A percentile compares a stretch with the other conserved stretches of the same genome.
Conservation (phyloP, 2,329 filamentous ascomycete species). For the Colletotrichum somersetense region DNA sequence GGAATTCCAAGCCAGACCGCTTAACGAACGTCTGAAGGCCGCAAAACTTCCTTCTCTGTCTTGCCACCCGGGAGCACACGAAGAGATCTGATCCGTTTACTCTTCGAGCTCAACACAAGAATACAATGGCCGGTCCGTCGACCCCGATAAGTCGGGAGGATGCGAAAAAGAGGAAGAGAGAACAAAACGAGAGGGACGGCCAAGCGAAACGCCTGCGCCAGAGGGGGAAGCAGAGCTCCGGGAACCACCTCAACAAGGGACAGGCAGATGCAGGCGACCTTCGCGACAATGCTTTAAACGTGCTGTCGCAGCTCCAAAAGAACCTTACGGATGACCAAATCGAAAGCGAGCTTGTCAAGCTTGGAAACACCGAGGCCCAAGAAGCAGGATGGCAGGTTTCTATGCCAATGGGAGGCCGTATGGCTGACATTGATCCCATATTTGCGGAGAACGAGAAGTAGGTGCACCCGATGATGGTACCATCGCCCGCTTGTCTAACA, state of each 20-base stretch:
- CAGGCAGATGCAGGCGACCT: slow-evolving; percentile 32
- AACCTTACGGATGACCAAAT: slow-evolving; percentile 35
- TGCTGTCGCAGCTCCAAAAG: slow-evolving; percentile 37
- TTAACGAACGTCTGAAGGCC: slow-evolving; percentile 26
- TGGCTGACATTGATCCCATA: slow-evolving; percentile 74
- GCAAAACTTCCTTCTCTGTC: slow-evolving; percentile 3
- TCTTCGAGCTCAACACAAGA: neutral
- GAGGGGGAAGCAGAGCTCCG: slow-evolving; percentile 46
- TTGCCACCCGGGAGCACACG: neutral
- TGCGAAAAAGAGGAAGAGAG: slow-evolving; percentile 63
- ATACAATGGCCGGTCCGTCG: slow-evolving; percentile 53
- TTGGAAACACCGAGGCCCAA: slow-evolving; percentile 36
- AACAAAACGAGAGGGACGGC: slow-evolving; percentile 56
- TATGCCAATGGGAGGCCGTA: slow-evolving; percentile 73
- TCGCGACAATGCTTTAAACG: slow-evolving; percentile 41
- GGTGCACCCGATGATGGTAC: slow-evolving; percentile 45
- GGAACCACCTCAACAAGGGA: slow-evolving; percentile 28
- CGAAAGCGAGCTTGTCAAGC: slow-evolving; percentile 30
- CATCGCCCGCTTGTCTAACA: slow-evolving; percentile 46
- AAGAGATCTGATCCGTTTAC: neutral
- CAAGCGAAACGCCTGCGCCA: slow-evolving; percentile 54
- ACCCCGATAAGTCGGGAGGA: slow-evolving; percentile 51
- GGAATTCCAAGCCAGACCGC: slow-evolving; percentile 32
- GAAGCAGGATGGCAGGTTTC: slow-evolving; percentile 69
- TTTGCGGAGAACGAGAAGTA: slow-evolving; percentile 73